Conservation (phyloP, 2,329 filamentous ascomycete species). For the Lachnellula suecica region DNA sequence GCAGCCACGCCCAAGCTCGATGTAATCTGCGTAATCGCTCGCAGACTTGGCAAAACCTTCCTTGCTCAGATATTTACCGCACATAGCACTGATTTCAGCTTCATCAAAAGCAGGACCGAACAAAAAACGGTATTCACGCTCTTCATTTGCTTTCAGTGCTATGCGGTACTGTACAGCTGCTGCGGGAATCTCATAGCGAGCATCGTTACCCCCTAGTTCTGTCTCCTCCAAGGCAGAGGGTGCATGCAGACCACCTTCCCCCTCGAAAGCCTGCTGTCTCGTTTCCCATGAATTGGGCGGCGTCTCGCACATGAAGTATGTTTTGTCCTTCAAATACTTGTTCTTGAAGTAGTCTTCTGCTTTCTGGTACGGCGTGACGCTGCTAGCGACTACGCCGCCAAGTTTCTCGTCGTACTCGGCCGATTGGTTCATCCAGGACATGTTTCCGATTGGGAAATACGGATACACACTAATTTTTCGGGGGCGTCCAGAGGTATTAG, state of each 20-base stretch:
- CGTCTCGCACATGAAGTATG: slow-evolving; percentile 55
- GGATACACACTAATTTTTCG: slow-evolving; percentile 53
- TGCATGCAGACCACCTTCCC: slow-evolving; percentile 53
- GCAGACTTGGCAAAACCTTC: slow-evolving; percentile 46
- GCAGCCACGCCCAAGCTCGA: slow-evolving; percentile 48
- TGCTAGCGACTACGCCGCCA: slow-evolving; percentile 49
- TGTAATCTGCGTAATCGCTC: slow-evolving; percentile 49
- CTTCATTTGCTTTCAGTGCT: slow-evolving; percentile 38
- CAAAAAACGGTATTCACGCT: slow-evolving; percentile 50
- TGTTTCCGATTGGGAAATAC: slow-evolving; percentile 58
- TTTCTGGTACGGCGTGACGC: slow-evolving; percentile 57
- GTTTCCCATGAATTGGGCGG: slow-evolving; percentile 52
- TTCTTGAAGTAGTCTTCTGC: slow-evolving; percentile 56
- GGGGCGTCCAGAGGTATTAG: slow-evolving; percentile 44
- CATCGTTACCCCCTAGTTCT: slow-evolving; percentile 45
- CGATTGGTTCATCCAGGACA: slow-evolving; percentile 63
- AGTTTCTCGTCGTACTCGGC: slow-evolving; percentile 50
- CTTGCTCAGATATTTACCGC: slow-evolving; percentile 47
- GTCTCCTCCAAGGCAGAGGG: slow-evolving; percentile 43
- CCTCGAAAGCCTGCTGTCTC: slow-evolving; percentile 51
- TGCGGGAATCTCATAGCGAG: slow-evolving; percentile 54
- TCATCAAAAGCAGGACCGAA: slow-evolving; percentile 55
- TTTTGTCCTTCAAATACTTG: slow-evolving; percentile 56
- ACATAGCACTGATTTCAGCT: slow-evolving; percentile 46
- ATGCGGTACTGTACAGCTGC: slow-evolving; percentile 53